phyloP scores from a whole-genome alignment of 2,329 filamentous ascomycete genomes.

The Dryadomyces quercus-mongolicae region DNA sequence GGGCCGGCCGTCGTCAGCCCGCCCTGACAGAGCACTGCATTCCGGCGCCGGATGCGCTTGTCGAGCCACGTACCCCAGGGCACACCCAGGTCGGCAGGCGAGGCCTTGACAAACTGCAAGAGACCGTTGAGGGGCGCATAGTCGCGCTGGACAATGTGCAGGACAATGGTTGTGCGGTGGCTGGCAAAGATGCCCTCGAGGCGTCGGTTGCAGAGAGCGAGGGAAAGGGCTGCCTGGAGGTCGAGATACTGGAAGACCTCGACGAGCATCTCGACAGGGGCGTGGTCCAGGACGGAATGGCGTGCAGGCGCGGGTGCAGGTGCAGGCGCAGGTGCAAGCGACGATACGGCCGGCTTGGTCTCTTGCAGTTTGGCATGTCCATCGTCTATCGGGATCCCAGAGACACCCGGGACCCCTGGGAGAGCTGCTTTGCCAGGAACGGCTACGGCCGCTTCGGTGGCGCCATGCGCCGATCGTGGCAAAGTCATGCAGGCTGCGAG shows the following conservation, averaged over 20 bases:
- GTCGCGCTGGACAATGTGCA: conserved; percentile 27
- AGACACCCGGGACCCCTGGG: too few species aligned
- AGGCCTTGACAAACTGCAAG: conserved; percentile 33
- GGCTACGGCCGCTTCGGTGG: background rate
- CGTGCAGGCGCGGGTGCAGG: background rate
- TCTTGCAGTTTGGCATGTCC: too few species aligned
- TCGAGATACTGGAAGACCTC: conserved; percentile 34
- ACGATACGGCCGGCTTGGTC: conserved; percentile 9
- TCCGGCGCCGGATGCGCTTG: conserved; percentile 26
- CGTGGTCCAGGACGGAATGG: conserved; percentile 15
- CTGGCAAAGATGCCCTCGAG: conserved; percentile 28
- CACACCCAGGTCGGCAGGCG: conserved; percentile 21
- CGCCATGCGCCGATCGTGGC: background rate
- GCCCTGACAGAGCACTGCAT: conserved; percentile 11
- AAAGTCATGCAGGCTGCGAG: background rate
- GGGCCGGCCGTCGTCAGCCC: conserved; percentile 2
- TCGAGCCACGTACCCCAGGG: conserved; percentile 24
- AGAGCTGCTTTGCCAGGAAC: background rate
- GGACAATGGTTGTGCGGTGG: conserved; percentile 28
- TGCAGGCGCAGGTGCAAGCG: background rate
- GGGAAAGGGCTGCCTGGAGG: conserved; percentile 25
- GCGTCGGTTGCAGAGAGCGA: conserved; percentile 24
- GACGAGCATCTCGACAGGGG: conserved; percentile 34
- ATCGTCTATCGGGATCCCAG: too few species aligned
- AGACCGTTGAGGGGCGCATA: conserved; percentile 33